Percentiles rank a stretch among this genome's conserved stretches.
Conservation (phyloP, 2,329 filamentous ascomycete genomes). For the Zymoseptoria tritici region DNA sequence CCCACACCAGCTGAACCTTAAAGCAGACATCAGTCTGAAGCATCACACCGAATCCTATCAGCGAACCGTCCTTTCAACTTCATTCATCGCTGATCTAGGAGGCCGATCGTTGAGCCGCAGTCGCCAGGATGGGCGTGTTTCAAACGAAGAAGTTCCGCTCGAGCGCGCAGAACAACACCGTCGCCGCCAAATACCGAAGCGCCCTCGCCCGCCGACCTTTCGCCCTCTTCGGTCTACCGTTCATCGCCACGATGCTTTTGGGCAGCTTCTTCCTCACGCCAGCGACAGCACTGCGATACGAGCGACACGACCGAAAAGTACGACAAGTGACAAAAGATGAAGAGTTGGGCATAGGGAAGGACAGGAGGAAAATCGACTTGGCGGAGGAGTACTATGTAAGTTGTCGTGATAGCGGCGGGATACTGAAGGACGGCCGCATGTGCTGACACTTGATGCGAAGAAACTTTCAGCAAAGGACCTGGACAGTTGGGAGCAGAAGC, state of each 20-base stretch:
- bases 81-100: not conserved
- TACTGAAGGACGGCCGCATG: conserved; percentile 7
- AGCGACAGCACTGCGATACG: conserved; percentile 87
- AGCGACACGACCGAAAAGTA: conserved; percentile 85
- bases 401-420: conserved; percentile 21
- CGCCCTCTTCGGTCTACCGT: conserved; percentile 86
- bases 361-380: conserved; percentile 65
- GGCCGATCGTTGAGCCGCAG: not conserved
- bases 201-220: conserved; percentile 75
- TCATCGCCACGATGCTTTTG: conserved; percentile 79
- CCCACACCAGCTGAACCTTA: not conserved
- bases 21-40: not conserved
- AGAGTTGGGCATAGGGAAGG: conserved; percentile 70
- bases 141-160: conserved; percentile 50
- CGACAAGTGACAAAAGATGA: conserved; percentile 79
- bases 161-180: conserved; percentile 56
- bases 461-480: conserved; percentile 79
- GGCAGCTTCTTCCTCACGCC: conserved; percentile 93
- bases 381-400: conserved; percentile 81
- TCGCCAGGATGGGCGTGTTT: conserved; percentile 28
- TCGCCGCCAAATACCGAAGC: conserved; percentile 71
- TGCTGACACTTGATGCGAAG: conserved; percentile 38
- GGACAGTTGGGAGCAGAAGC: conserved; percentile 94
- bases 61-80: not conserved
- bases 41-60: not conserved